phyloP scores from a whole-genome alignment of 495 filamentous ascomycete species.

The Talaromyces wortmannii region DNA sequence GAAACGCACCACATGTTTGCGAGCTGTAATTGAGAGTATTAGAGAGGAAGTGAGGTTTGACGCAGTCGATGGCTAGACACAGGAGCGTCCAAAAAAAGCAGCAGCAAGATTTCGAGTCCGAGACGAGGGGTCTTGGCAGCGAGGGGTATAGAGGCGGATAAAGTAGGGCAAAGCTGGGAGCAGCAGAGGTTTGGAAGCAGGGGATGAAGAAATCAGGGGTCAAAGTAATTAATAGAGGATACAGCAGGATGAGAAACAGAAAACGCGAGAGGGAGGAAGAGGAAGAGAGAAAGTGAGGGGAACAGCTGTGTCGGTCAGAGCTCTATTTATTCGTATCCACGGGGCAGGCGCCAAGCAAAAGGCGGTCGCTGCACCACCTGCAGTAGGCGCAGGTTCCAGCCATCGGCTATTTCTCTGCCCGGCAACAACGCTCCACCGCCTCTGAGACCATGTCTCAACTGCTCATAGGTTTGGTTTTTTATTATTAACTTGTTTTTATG shows the following conservation, averaged over 20 bases:
- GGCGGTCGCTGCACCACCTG: slow-evolving; percentile 1
- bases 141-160: background rate
- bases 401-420: background rate
- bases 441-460: slow-evolving; percentile 6
- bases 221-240: background rate
- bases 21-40: background rate
- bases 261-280: background rate
- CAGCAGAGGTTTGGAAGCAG: background rate
- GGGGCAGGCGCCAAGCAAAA: background rate
- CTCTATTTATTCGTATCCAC: background rate
- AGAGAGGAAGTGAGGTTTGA: background rate
- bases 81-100: background rate
- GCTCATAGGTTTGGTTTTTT: background rate
- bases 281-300: background rate
- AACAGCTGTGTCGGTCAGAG: background rate
- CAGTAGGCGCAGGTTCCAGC: background rate
- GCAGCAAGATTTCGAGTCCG: too few relatives aligned
- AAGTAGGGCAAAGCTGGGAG: background rate
- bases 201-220: background rate
- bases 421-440: slow-evolving; percentile 1
- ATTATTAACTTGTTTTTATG: background rate
- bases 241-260: background rate
- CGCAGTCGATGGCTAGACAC: background rate
- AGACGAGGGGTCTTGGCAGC: background rate
- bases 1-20: slow-evolving; percentile 16